Evolutionary conservation across 371 early-diverging fungal genomes (phyloP).

Genomic region (Mortierella sp.): DNA sequence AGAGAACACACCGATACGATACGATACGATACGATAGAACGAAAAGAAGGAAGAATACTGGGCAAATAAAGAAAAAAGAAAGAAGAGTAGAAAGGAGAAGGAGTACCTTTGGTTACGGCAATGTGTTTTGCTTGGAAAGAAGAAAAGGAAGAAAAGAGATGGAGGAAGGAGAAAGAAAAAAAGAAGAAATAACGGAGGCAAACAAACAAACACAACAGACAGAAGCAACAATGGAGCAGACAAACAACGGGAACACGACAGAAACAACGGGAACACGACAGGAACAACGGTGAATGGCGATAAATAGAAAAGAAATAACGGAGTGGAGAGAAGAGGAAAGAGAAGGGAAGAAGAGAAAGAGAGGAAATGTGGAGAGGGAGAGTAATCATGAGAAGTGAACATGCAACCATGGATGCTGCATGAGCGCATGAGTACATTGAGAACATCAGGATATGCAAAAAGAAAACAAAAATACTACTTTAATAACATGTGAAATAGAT

Average conservation of each 20-base stretch:
- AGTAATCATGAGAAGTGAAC: not conserved
- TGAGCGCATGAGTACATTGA: no score
- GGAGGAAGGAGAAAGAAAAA: not conserved
- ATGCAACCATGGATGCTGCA: no score
- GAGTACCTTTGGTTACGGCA: no score
- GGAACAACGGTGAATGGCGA: not conserved
- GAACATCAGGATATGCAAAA: no score
- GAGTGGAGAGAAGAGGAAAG: conserved; percentile 1
- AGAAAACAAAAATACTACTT: no score
- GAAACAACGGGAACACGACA: not conserved
- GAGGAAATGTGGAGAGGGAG: not conserved
- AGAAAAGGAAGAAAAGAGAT: not conserved
- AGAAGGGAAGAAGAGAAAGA: not conserved
- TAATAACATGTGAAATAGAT: no score
- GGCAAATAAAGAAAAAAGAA: not conserved
- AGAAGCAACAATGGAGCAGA: no score
- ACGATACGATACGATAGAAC: no score
- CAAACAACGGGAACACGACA: not conserved
- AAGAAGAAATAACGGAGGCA: not conserved
- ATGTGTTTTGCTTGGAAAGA: no score
- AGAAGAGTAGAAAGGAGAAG: not conserved
- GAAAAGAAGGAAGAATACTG: no score
- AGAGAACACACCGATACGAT: no score
- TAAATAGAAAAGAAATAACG: not conserved
- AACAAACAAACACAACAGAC: no score